phyloP scores from a whole-genome alignment of 768 basidiomycete species.

The Mycena albidolilacea region DNA sequence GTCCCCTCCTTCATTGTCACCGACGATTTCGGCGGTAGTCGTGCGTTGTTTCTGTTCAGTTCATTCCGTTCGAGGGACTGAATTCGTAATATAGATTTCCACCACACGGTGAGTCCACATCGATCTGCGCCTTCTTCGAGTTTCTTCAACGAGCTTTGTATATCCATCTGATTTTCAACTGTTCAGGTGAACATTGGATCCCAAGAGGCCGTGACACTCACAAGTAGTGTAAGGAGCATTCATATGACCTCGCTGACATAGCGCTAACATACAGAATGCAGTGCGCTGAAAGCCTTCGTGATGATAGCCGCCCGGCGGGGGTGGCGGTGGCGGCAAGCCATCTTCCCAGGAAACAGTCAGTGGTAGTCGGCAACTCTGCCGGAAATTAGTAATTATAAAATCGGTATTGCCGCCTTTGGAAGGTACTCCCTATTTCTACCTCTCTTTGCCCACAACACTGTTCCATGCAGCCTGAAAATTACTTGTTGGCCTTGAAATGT shows the following conservation, averaged over 20 bases:
- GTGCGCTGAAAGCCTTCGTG: slow-evolving; percentile 14
- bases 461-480: too few relatives aligned
- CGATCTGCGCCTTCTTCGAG: slow-evolving; percentile 1
- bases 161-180: slow-evolving; percentile 18
- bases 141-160: slow-evolving; percentile 12
- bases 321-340: slow-evolving; percentile 4
- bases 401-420: too few relatives aligned
- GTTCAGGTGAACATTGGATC: slow-evolving; percentile 14
- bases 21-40: too few relatives aligned
- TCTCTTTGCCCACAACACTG: too few relatives aligned
- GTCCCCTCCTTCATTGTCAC: too few relatives aligned
- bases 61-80: slow-evolving; percentile 18
- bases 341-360: slow-evolving; percentile 11
- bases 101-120: slow-evolving; percentile 20
- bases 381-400: too few relatives aligned
- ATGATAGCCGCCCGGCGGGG: slow-evolving; percentile 16
- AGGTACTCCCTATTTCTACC: too few relatives aligned
- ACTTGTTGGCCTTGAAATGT: too few relatives aligned
- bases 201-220: slow-evolving; percentile 14
- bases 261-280: slow-evolving; percentile 23
- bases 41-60: neutral
- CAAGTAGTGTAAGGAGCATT: slow-evolving; percentile 19
- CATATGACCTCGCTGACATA: slow-evolving; percentile 14
- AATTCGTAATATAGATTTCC: slow-evolving; percentile 22
- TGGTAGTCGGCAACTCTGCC: neutral